phyloP scores from a whole-genome alignment of 1,139 yeast species.

The Magnusiomyces tetraspermus region DNA sequence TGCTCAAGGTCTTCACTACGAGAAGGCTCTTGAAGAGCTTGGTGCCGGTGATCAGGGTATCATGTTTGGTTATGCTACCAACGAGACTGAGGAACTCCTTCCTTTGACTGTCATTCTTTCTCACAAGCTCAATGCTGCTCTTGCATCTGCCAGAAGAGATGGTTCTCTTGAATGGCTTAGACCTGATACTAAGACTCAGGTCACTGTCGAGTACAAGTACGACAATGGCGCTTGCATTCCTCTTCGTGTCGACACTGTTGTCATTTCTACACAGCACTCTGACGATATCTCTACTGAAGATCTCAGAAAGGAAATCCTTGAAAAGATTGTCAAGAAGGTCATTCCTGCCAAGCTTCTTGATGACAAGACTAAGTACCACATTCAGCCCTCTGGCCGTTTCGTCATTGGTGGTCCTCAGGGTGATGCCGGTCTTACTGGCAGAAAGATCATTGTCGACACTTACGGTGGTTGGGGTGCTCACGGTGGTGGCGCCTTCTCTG shows the following conservation, averaged over 20 bases:
- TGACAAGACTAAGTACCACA: conserved; percentile 92
- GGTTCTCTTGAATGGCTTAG: conserved; percentile 94
- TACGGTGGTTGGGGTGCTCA: conserved; percentile 99
- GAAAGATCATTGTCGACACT: conserved; percentile 98
- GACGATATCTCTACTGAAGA: conserved; percentile 91
- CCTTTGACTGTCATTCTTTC: conserved; percentile 92
- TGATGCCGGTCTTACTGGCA: conserved; percentile 99
- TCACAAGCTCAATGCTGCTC: conserved; percentile 92
- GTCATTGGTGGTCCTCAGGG: conserved; percentile 99
- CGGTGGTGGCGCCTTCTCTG: conserved; percentile 99
- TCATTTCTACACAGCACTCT: conserved; percentile 95
- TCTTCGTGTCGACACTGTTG: conserved; percentile 93
- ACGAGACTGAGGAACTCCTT: conserved; percentile 94
- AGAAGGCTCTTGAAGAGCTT: conserved; percentile 89
- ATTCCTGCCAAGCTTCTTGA: conserved; percentile 86
- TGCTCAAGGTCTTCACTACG: conserved; percentile 98
- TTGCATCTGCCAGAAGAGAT: conserved; percentile 95
- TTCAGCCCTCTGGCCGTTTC: conserved; percentile 99
- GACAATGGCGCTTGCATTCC: conserved; percentile 95
- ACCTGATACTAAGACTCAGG: conserved; percentile 99
- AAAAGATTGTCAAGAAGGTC: conserved; percentile 81
- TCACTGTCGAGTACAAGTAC: conserved; percentile 89
- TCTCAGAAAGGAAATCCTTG: conserved; percentile 64
- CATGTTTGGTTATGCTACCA: conserved; percentile 99
- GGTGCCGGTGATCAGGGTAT: conserved; percentile 99